A percentile compares a stretch with the other conserved stretches of the same genome.
These are phyloP conservation scores for Scedosporium boydii DNA, from an alignment of 2,329 filamentous ascomycete genomes.

Conservation along the genomic window DNA sequence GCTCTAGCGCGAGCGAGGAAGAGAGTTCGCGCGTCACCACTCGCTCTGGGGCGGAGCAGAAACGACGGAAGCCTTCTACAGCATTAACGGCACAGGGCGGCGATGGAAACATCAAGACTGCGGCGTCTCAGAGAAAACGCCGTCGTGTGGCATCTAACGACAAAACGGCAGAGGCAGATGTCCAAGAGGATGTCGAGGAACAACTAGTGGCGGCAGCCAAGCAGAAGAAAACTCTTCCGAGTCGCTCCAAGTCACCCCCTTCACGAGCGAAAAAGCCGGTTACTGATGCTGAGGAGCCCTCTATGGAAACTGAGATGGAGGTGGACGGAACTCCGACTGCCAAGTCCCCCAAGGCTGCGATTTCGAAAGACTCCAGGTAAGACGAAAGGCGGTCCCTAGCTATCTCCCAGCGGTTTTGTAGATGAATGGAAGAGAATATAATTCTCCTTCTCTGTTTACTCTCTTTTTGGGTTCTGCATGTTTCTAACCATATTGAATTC, in stretches of 20 bases:
- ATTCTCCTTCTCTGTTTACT: too few species aligned
- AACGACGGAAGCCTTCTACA: neutral
- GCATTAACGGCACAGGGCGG: neutral
- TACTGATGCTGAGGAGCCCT: neutral
- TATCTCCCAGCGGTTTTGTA: too few species aligned
- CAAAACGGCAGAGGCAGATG: neutral
- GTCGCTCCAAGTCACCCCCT: neutral
- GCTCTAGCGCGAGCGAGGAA: neutral
- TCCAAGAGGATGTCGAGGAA: neutral
- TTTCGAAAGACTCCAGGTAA: neutral
- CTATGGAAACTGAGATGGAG: neutral
- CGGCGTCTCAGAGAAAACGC: neutral
- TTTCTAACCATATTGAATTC: too few species aligned
- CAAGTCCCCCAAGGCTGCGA: neutral
- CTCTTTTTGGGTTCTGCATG: too few species aligned
- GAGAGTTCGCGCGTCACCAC: neutral
- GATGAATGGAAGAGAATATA: too few species aligned
- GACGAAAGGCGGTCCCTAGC: neutral
- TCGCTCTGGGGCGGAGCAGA: neutral
- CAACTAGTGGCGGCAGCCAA: neutral
- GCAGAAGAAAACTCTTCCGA: neutral
- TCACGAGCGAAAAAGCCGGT: neutral
- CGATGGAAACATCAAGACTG: neutral
- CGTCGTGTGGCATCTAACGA: neutral
- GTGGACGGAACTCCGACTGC: neutral